Conservation (phyloP, 2,329 filamentous ascomycete species). For the Trichophaea hybrida region DNA sequence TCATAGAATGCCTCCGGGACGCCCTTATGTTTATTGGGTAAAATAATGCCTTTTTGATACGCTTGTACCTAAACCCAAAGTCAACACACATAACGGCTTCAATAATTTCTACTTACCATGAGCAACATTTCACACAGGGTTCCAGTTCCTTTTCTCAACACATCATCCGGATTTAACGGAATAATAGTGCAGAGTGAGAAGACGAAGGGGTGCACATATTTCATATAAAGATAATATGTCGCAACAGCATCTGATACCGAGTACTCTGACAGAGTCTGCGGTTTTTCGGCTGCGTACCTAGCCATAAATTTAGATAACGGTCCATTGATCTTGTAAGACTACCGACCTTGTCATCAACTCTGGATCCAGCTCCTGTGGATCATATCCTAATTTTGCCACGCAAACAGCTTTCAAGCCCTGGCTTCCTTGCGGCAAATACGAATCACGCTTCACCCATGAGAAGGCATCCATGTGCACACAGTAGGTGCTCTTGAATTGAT, state of each 20-base stretch:
- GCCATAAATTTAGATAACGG: not conserved
- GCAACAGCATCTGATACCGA: constrained; percentile 98
- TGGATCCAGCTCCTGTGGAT: constrained; percentile 92
- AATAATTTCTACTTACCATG: constrained; percentile 45
- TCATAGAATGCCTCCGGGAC: constrained; percentile 93
- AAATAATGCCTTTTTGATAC: constrained; percentile 75
- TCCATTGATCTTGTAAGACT: not conserved
- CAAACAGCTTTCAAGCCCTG: constrained; percentile 95
- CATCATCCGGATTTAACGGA: constrained; percentile 82
- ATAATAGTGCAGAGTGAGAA: constrained; percentile 97
- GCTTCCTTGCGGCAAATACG: constrained; percentile 91
- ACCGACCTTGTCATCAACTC: constrained; percentile 74
- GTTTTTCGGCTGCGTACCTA: constrained; percentile 64
- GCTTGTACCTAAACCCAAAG: constrained; percentile 48
- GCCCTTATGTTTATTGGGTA: constrained; percentile 90
- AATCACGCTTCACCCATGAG: constrained; percentile 97
- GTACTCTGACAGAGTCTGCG: constrained; percentile 90
- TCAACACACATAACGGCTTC: constrained; percentile 6
- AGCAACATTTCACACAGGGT: constrained; percentile 98
- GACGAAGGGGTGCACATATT: constrained; percentile 99
- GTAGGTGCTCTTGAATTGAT: constrained; percentile 91
- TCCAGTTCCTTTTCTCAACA: constrained; percentile 85
- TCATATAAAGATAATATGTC: constrained; percentile 99
- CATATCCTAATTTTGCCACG: constrained; percentile 93
- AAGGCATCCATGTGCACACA: constrained; percentile 99